Evolutionary conservation across 805 yeast genomes (phyloP).

Genomic region (Wickerhamomyces silvicola): DNA sequence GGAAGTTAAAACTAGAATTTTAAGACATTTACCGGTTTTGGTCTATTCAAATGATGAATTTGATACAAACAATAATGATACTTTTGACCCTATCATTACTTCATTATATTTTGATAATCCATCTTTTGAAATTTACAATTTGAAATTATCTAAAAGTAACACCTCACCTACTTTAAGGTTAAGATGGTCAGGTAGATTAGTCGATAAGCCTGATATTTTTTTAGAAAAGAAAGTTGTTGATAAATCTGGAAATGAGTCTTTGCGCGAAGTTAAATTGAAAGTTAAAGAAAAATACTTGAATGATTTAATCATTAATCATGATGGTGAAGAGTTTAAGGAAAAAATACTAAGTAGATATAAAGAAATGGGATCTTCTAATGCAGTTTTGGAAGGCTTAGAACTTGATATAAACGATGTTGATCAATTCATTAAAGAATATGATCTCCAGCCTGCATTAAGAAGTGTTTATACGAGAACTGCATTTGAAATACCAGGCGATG

Average conservation of each 20-base stretch:
- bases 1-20: constrained; percentile 95
- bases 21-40: constrained; percentile 88
- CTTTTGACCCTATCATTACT: constrained; percentile 75
- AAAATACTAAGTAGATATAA: constrained; percentile 55
- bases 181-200: constrained; percentile 84
- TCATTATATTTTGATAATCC: constrained; percentile 84
- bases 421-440: constrained; percentile 53
- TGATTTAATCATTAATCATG: constrained; percentile 55
- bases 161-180: constrained; percentile 73
- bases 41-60: constrained; percentile 54
- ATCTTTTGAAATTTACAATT: constrained; percentile 78
- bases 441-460: constrained; percentile 80
- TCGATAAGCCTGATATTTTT: constrained; percentile 68
- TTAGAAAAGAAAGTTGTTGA: constrained; percentile 77
- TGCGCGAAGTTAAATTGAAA: constrained; percentile 57
- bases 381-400: constrained; percentile 44
- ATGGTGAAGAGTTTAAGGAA: constrained; percentile 35
- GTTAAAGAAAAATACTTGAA: constrained; percentile 80
- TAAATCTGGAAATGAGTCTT: constrained; percentile 40
- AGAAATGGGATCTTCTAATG: constrained; percentile 51
- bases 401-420: constrained; percentile 55
- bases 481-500: constrained; percentile 97
- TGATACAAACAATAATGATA: constrained; percentile 28
- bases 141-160: constrained; percentile 65
- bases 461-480: constrained; percentile 88